Evolutionary conservation across 306 rosid genomes (phyloP).

Genomic region (Begonia masoniana): DNA sequence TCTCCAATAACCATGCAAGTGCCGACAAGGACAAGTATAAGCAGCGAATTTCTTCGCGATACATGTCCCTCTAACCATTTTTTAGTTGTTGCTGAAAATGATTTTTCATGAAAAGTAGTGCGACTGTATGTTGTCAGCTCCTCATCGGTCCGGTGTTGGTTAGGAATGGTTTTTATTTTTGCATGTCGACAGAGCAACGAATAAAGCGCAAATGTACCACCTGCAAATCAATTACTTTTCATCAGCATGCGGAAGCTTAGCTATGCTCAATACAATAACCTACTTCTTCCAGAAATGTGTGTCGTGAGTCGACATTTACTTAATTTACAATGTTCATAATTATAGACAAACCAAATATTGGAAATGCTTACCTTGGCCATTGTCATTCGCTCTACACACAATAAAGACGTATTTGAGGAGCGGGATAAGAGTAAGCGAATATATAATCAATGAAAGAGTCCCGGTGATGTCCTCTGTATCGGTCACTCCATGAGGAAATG

Average conservation of each 20-base stretch:
- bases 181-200: constrained; percentile 21
- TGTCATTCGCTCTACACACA: constrained; percentile 20
- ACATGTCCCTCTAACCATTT: constrained; percentile 11
- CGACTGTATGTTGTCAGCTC: constrained; percentile 17
- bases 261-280: no score
- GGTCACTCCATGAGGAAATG: constrained; percentile 15
- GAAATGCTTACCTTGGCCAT: constrained; percentile 17
- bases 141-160: constrained; percentile 16
- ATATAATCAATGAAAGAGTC: constrained; percentile 19
- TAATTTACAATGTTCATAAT: background rate
- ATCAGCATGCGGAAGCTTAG: background rate
- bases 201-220: constrained; percentile 21
- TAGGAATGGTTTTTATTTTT: constrained; percentile 12
- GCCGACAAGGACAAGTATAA: constrained; percentile 17
- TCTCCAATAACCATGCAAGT: constrained; percentile 20
- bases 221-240: constrained; percentile 5
- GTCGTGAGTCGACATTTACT: no score
- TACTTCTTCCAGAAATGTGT: no score
- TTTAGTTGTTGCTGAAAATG: constrained; percentile 6
- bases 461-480: constrained; percentile 16
- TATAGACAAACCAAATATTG: background rate
- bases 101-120: constrained; percentile 9
- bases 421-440: constrained; percentile 18
- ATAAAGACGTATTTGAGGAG: constrained; percentile 19
- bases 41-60: constrained; percentile 10